phyloP scores from a whole-genome alignment of 192 early-diverging fungal genomes.

The Coemansia sp. region DNA sequence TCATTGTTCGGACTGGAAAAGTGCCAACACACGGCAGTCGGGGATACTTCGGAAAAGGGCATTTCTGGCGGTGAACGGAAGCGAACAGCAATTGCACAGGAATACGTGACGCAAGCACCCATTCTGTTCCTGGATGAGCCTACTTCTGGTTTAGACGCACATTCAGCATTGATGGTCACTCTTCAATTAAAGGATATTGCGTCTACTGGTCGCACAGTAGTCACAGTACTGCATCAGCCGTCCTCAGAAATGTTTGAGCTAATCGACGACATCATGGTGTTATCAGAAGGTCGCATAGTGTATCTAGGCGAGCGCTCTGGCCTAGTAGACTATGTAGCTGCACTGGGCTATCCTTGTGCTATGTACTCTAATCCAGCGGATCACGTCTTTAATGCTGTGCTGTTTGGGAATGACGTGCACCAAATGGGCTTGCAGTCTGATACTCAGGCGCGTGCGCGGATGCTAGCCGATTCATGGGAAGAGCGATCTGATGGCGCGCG shows the following conservation, averaged over 20 bases:
- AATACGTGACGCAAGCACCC: conserved; percentile 66
- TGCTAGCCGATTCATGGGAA: conserved; percentile 45
- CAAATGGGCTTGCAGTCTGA: neutral
- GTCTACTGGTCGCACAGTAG: conserved; percentile 42
- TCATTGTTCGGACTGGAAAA: conserved; percentile 63
- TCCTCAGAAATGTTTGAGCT: conserved; percentile 61
- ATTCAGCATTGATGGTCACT: conserved; percentile 58
- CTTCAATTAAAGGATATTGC: conserved; percentile 51
- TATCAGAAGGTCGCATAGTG: conserved; percentile 68
- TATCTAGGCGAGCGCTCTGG: conserved; percentile 59
- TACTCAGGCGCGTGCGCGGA: conserved; percentile 13
- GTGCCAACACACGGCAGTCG: conserved; percentile 67
- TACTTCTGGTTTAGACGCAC: conserved; percentile 65
- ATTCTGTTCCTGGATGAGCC: conserved; percentile 73
- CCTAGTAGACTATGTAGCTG: conserved; percentile 52
- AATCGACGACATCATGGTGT: conserved; percentile 68
- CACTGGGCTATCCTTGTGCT: conserved; percentile 52
- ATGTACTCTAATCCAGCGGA: conserved; percentile 61
- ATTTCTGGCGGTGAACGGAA: conserved; percentile 74
- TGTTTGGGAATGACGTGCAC: conserved; percentile 43
- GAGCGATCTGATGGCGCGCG: conserved; percentile 23
- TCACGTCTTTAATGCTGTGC: conserved; percentile 58
- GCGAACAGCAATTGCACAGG: conserved; percentile 72
- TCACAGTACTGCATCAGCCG: conserved; percentile 56
- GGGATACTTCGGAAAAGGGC: conserved; percentile 62